These are phyloP conservation scores for Debaryomyces coudertii DNA, from an alignment of 1,139 yeast genomes.

Conservation along the genomic window DNA sequence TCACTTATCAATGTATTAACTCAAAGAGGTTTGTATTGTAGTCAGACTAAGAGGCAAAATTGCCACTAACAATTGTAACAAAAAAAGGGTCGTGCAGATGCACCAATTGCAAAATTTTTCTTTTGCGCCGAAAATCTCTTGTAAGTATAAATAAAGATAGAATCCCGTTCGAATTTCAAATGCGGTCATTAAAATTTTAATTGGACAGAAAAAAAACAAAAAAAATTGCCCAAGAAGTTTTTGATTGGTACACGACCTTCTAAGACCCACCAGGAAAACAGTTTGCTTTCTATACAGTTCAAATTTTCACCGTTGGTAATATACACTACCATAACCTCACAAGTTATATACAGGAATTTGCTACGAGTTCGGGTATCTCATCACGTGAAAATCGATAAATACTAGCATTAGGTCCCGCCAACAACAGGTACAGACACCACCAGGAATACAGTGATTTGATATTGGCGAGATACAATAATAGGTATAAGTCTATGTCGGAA, in stretches of 20 bases:
- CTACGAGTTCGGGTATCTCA: neutral
- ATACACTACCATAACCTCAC: neutral
- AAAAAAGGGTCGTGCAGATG: neutral
- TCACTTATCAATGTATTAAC: neutral
- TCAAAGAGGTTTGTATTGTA: neutral
- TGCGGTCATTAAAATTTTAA: conserved; percentile 10
- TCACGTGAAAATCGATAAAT: conserved; percentile 8
- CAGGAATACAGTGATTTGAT: neutral
- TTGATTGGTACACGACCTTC: conserved; percentile 7
- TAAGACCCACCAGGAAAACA: neutral
- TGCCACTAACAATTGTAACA: conserved; percentile 1
- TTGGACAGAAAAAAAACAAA: conserved; percentile 11
- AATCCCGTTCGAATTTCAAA: conserved; percentile 10
- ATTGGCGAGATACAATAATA: conserved; percentile 3
- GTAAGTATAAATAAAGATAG: conserved; percentile 12
- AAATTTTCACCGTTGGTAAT: neutral
- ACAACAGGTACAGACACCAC: neutral
- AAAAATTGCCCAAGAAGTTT: conserved; percentile 5
- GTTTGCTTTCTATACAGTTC: neutral
- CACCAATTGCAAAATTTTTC: conserved; percentile 7
- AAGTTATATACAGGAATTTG: neutral
- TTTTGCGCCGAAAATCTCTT: conserved; percentile 10
- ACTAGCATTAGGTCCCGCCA: neutral
- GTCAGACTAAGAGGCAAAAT: conserved; percentile 7
- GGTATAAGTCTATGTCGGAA: conserved; percentile 20